These are phyloP conservation scores for Aureobasidium uvarum DNA, from an alignment of 2,329 filamentous ascomycete genomes.

Conservation along the genomic window DNA sequence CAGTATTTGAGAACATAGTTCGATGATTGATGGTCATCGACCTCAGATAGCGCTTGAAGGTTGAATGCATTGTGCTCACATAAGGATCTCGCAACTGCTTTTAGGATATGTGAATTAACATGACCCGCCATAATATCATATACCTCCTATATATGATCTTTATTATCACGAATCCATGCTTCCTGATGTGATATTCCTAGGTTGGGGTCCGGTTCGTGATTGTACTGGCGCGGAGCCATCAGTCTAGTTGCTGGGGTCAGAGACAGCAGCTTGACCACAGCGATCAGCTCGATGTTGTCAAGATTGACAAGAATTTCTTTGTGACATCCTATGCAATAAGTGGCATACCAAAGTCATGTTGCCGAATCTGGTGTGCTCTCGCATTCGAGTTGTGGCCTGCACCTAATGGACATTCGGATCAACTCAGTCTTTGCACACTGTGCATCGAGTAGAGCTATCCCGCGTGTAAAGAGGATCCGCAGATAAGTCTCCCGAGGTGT, in stretches of 20 bases:
- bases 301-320: not conserved
- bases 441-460: not conserved
- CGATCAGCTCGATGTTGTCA: not conserved
- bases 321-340: not conserved
- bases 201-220: not conserved
- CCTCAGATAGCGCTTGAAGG: not conserved
- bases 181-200: not conserved
- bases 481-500: not conserved
- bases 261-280: not conserved
- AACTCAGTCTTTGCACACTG: not conserved
- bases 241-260: not conserved
- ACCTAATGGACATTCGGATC: not conserved
- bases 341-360: not conserved
- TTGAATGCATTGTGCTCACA: not conserved
- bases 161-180: no score
- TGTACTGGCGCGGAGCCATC: not conserved
- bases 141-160: not conserved
- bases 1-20: not conserved
- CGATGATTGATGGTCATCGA: not conserved
- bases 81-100: not conserved
- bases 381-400: not conserved
- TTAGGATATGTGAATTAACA: not conserved
- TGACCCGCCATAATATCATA: not conserved
- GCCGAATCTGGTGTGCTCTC: not conserved
- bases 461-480: not conserved